Conservation (phyloP, 306 rosid genomes). For the Senna tora region DNA sequence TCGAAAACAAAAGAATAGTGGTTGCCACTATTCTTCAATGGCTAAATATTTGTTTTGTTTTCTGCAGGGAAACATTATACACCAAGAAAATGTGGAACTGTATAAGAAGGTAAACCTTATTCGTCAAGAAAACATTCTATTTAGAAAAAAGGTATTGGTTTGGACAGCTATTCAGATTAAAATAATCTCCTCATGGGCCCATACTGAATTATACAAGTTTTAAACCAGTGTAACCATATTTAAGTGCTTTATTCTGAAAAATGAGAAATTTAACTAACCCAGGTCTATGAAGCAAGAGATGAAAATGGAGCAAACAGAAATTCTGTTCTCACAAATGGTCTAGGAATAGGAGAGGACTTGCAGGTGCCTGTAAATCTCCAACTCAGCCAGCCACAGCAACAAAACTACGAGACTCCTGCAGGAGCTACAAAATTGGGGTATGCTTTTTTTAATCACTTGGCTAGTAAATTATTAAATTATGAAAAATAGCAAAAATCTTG, state of each 20-base stretch:
- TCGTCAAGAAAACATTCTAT: constrained; percentile 68
- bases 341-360: constrained; percentile 57
- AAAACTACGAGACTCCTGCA: constrained; percentile 48
- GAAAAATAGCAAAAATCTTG: constrained; percentile 36
- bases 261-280: constrained; percentile 44
- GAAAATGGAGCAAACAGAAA: constrained; percentile 48
- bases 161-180: constrained; percentile 32
- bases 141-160: constrained; percentile 56
- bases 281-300: constrained; percentile 79
- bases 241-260: constrained; percentile 45
- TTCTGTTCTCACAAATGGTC: constrained; percentile 52
- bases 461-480: constrained; percentile 31
- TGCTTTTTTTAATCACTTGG: constrained; percentile 31
- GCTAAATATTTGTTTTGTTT: constrained; percentile 28
- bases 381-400: constrained; percentile 81
- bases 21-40: constrained; percentile 18
- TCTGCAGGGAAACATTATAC: constrained; percentile 76
- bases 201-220: constrained; percentile 23
- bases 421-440: constrained; percentile 73
- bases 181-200: constrained; percentile 11
- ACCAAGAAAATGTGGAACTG: constrained; percentile 76
- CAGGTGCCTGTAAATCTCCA: constrained; percentile 75
- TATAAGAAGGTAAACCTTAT: constrained; percentile 72
- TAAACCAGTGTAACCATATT: constrained; percentile 17
- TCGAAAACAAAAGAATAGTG: constrained; percentile 34